These are phyloP conservation scores for Penicillium paradoxum DNA, from an alignment of 495 filamentous ascomycete genomes.

Conservation along the genomic window DNA sequence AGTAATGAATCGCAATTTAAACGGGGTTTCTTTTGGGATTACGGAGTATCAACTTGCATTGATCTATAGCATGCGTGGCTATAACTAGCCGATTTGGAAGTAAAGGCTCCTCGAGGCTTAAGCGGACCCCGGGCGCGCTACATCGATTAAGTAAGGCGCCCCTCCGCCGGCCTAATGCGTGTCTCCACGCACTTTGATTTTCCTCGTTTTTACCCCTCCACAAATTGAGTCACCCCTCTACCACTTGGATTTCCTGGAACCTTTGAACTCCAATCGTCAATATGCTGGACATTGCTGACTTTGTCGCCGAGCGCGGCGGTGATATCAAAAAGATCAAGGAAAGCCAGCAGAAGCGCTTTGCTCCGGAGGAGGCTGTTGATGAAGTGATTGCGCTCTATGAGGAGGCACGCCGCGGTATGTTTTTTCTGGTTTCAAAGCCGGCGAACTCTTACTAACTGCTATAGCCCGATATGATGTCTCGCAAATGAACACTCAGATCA, in stretches of 20 bases:
- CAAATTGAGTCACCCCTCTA: constrained; percentile 12
- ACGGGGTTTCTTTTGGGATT: not conserved
- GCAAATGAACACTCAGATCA: constrained; percentile 77
- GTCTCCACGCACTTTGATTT: constrained; percentile 14
- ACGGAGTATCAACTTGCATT: not conserved
- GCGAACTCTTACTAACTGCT: constrained; percentile 1
- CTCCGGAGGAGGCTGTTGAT: constrained; percentile 77
- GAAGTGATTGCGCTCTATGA: constrained; percentile 84
- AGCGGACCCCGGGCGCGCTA: not conserved
- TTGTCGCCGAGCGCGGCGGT: constrained; percentile 82
- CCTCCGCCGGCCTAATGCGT: constrained; percentile 4
- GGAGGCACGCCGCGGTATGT: constrained; percentile 71
- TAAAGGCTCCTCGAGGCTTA: not conserved
- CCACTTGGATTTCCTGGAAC: constrained; percentile 9
- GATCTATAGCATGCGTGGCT: constrained; percentile 6
- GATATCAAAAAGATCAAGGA: constrained; percentile 85
- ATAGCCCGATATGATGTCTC: constrained; percentile 73
- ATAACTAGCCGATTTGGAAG: constrained; percentile 1
- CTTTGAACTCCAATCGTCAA: constrained; percentile 11
- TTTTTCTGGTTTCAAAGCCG: not conserved
- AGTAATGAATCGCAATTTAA: constrained; percentile 20
- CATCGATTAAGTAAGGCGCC: constrained; percentile 21
- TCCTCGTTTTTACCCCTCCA: constrained; percentile 26
- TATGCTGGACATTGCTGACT: constrained; percentile 78
- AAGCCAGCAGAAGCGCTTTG: constrained; percentile 76